Conservation (phyloP, 129 eudicot species). For the Flaveria bidentis region DNA sequence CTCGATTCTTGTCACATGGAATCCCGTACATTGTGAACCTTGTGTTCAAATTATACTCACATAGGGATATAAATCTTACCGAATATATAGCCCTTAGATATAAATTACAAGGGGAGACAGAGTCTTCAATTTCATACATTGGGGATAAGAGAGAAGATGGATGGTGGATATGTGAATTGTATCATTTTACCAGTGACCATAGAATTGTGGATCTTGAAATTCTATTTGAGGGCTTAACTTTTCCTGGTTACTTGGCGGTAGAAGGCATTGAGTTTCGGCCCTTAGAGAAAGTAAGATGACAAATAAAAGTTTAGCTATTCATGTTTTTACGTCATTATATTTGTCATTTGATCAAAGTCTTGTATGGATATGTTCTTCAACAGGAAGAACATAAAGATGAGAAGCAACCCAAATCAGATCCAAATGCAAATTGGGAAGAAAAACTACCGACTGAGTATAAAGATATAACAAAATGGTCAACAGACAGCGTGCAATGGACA, state of each 20-base stretch:
- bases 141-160: neutral
- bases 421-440: neutral
- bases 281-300: slow-evolving; percentile 7
- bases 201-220: neutral
- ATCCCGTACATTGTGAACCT: slow-evolving; percentile 12
- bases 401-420: neutral
- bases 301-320: neutral
- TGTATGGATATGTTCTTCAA: neutral
- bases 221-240: neutral
- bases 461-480: slow-evolving; percentile 13
- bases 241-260: too few relatives aligned
- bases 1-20: slow-evolving; percentile 2
- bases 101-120: neutral
- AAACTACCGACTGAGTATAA: slow-evolving; percentile 23
- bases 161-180: neutral
- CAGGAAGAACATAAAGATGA: slow-evolving; percentile 7
- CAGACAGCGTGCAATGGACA: neutral
- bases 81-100: neutral
- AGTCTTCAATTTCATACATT: neutral
- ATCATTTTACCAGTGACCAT: neutral
- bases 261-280: neutral
- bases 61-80: neutral
- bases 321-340: neutral
- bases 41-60: neutral
- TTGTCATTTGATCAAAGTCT: too few relatives aligned